Conservation (phyloP, 257 asterid genomes). For the Solanum ahanhuiri region DNA sequence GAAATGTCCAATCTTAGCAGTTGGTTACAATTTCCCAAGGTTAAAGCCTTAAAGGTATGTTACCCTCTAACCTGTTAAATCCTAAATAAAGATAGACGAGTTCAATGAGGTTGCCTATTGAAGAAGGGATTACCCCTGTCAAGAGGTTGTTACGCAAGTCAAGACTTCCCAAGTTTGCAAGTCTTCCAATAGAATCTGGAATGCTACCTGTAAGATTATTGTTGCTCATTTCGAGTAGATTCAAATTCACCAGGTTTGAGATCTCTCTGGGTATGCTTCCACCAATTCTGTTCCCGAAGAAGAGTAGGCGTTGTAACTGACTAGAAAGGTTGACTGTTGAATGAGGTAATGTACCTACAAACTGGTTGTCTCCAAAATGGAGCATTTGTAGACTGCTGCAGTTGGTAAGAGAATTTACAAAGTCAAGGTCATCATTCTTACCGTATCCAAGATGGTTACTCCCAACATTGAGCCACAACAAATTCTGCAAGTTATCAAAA, state of each 20-base stretch:
- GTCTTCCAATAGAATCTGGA: slow-evolving; percentile 34
- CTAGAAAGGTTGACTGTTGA: slow-evolving; percentile 27
- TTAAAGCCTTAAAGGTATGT: slow-evolving; percentile 16
- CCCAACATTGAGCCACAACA: slow-evolving; percentile 9
- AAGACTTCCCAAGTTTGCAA: slow-evolving; percentile 18
- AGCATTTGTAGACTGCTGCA: slow-evolving; percentile 24
- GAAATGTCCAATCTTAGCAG: slow-evolving; percentile 17
- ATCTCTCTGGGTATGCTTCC: slow-evolving; percentile 35
- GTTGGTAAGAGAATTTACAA: slow-evolving; percentile 27
- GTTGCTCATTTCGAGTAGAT: slow-evolving; percentile 8
- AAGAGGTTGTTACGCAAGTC: slow-evolving; percentile 20
- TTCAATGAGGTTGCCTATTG: slow-evolving; percentile 25
- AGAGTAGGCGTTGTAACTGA: slow-evolving; percentile 15
- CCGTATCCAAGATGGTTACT: slow-evolving; percentile 23
- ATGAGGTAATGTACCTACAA: slow-evolving; percentile 25
- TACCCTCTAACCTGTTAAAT: slow-evolving; percentile 30
- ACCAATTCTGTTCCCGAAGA: slow-evolving; percentile 10
- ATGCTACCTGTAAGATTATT: slow-evolving; percentile 22
- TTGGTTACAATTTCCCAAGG: slow-evolving; percentile 19
- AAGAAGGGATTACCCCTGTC: slow-evolving; percentile 23
- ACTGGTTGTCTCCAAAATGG: slow-evolving; percentile 17
- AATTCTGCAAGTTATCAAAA: slow-evolving; percentile 19
- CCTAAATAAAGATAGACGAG: slow-evolving; percentile 14
- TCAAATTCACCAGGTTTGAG: slow-evolving; percentile 24
- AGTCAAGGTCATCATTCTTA: slow-evolving; percentile 19